phyloP scores from a whole-genome alignment of 257 asterid genomes.

The Lycium ferocissimum region DNA sequence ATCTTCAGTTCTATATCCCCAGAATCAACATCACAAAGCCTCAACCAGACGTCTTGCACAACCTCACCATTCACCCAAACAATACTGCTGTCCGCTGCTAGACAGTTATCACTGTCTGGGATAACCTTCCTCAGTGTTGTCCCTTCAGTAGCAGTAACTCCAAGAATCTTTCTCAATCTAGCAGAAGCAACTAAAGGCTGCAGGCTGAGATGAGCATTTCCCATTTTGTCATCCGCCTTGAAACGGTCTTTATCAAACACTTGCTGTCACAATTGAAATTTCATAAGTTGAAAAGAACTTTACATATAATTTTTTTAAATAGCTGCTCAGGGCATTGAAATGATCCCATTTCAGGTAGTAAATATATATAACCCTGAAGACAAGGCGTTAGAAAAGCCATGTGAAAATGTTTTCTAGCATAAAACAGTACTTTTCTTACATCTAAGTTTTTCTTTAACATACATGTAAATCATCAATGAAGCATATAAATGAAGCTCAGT shows the following conservation, averaged over 20 bases:
- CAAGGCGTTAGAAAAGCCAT: not conserved
- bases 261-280: slow-evolving; percentile 41
- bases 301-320: not conserved
- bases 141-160: slow-evolving; percentile 39
- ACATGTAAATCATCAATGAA: not conserved
- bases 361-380: not conserved
- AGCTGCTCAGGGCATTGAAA: not conserved
- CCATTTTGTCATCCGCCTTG: slow-evolving; percentile 63
- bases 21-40: slow-evolving; percentile 56
- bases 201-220: slow-evolving; percentile 50
- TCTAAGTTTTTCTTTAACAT: not conserved
- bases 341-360: slow-evolving; percentile 18
- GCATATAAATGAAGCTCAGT: slow-evolving; percentile 20
- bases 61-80: slow-evolving; percentile 47
- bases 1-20: slow-evolving; percentile 54
- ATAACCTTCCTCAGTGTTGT: slow-evolving; percentile 53
- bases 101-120: slow-evolving; percentile 55
- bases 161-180: slow-evolving; percentile 53
- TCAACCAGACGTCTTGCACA: slow-evolving; percentile 54
- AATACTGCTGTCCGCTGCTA: slow-evolving; percentile 54
- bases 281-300: not conserved
- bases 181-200: slow-evolving; percentile 54
- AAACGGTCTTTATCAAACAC: slow-evolving; percentile 60
- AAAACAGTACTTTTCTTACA: not conserved
- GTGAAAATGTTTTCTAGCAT: not conserved